Evolutionary conservation across 352 stramenopile genomes (phyloP).

Genomic region (Pythium aristosporum): DNA sequence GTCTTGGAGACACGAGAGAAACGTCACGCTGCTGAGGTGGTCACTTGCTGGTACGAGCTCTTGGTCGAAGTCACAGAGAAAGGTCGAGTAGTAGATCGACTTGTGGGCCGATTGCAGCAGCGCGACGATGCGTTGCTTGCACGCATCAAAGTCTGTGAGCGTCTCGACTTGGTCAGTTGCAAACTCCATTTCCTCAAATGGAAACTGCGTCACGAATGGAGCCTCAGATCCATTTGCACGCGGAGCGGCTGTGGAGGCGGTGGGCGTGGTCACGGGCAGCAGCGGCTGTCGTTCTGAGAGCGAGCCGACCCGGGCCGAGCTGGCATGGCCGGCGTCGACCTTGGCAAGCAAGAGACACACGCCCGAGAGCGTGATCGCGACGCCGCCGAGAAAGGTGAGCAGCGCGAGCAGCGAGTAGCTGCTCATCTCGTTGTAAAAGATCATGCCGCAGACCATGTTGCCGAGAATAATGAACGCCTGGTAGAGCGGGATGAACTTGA

Average conservation of each 20-base stretch:
- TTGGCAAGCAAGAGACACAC: slow-evolving; percentile 68
- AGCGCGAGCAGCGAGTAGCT: slow-evolving; percentile 48
- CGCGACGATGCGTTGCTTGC: slow-evolving; percentile 56
- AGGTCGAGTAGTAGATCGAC: slow-evolving; percentile 80
- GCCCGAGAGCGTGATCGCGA: slow-evolving; percentile 54
- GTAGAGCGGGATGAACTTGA: slow-evolving; percentile 82
- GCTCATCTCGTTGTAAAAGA: slow-evolving; percentile 82
- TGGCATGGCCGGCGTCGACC: slow-evolving; percentile 27
- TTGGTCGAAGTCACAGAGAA: slow-evolving; percentile 76
- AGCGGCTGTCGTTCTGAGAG: slow-evolving; percentile 17
- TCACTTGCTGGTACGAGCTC: slow-evolving; percentile 29
- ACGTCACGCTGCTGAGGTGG: slow-evolving; percentile 37
- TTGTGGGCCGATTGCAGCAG: slow-evolving; percentile 51
- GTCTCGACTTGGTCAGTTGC: slow-evolving; percentile 40
- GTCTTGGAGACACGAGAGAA: slow-evolving; percentile 55
- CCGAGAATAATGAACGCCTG: slow-evolving; percentile 83
- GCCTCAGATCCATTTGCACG: neutral
- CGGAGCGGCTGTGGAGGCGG: neutral
- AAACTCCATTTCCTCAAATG: slow-evolving; percentile 65
- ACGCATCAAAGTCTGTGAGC: slow-evolving; percentile 62
- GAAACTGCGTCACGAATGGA: slow-evolving; percentile 32
- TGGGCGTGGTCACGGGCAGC: slow-evolving; percentile 9
- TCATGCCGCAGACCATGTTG: slow-evolving; percentile 71
- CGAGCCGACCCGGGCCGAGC: slow-evolving; percentile 1
- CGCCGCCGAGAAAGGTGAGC: slow-evolving; percentile 49